These are phyloP conservation scores for Fermentozyma sake DNA, from an alignment of 1,139 yeast species.

Conservation along the genomic window DNA sequence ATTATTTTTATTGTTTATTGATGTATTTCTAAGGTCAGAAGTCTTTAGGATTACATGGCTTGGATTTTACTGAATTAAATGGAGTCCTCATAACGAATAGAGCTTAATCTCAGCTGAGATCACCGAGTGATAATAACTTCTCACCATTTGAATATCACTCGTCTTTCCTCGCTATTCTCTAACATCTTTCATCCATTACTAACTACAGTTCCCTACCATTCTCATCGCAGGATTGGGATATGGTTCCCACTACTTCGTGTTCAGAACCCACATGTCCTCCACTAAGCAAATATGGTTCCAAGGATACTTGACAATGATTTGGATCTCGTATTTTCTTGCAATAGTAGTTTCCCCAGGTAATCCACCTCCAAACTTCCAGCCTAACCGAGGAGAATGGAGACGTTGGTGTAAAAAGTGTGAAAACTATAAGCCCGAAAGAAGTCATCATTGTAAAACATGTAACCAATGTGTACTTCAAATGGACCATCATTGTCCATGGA, in stretches of 20 bases:
- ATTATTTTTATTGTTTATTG: too few relatives aligned
- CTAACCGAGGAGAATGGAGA: slow-evolving; percentile 42
- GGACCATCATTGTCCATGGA: slow-evolving; percentile 92
- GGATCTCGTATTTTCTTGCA: slow-evolving; percentile 69
- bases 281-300: slow-evolving; percentile 47
- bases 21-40: too few relatives aligned
- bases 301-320: slow-evolving; percentile 49
- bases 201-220: slow-evolving; percentile 59
- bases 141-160: too few relatives aligned
- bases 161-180: too few relatives aligned
- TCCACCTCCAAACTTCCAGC: slow-evolving; percentile 41
- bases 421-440: slow-evolving; percentile 64
- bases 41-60: too few relatives aligned
- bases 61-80: too few relatives aligned
- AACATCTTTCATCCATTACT: too few relatives aligned
- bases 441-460: slow-evolving; percentile 75
- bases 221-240: slow-evolving; percentile 62
- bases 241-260: slow-evolving; percentile 58
- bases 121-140: slow-evolving; percentile 18
- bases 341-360: slow-evolving; percentile 55
- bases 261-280: slow-evolving; percentile 37
- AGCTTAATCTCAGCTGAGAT: too few relatives aligned
- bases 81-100: too few relatives aligned
- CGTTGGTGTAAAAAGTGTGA: slow-evolving; percentile 67
- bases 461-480: slow-evolving; percentile 62